Evolutionary conservation across 2,329 filamentous ascomycete species (phyloP).

Genomic region (Cryphonectria japonica): DNA sequence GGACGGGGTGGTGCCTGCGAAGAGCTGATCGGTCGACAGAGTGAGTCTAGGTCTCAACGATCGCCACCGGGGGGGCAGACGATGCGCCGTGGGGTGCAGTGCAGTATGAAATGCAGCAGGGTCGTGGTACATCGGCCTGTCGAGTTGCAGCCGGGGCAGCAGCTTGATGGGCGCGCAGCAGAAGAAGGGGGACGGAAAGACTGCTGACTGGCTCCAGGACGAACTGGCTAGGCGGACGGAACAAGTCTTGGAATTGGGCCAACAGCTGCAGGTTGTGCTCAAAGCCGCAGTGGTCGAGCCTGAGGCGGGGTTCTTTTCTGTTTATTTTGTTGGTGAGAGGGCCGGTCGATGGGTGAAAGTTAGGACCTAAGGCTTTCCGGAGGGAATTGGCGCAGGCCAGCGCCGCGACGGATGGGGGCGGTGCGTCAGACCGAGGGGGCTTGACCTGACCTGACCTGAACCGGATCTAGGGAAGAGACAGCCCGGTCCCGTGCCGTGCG

Average conservation of each 20-base stretch:
- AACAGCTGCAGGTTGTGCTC: neutral
- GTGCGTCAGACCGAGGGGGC: slow-evolving; percentile 3
- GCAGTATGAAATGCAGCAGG: slow-evolving; percentile 17
- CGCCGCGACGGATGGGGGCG: slow-evolving; percentile 8
- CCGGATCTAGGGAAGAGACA: neutral
- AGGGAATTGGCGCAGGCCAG: neutral
- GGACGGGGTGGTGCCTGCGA: neutral
- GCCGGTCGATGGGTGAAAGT: slow-evolving; percentile 4
- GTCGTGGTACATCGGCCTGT: slow-evolving; percentile 24
- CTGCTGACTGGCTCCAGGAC: slow-evolving; percentile 16
- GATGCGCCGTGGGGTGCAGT: slow-evolving; percentile 21
- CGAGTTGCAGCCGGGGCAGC: slow-evolving; percentile 1
- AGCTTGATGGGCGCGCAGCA: slow-evolving; percentile 16
- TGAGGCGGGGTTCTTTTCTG: neutral
- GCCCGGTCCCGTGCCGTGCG: slow-evolving; percentile 13
- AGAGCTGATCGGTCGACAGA: slow-evolving; percentile 18
- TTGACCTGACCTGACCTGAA: slow-evolving; percentile 8
- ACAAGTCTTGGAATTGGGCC: neutral
- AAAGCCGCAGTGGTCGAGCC: neutral
- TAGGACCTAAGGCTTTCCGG: neutral
- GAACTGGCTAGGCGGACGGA: neutral
- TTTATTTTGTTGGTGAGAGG: neutral
- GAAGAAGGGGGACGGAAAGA: slow-evolving; percentile 4
- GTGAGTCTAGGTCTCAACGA: slow-evolving; percentile 16
- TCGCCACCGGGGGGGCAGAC: slow-evolving; percentile 11